phyloP scores from a whole-genome alignment of 2,329 filamentous ascomycete species.

The Cryoendolithus antarcticus region DNA sequence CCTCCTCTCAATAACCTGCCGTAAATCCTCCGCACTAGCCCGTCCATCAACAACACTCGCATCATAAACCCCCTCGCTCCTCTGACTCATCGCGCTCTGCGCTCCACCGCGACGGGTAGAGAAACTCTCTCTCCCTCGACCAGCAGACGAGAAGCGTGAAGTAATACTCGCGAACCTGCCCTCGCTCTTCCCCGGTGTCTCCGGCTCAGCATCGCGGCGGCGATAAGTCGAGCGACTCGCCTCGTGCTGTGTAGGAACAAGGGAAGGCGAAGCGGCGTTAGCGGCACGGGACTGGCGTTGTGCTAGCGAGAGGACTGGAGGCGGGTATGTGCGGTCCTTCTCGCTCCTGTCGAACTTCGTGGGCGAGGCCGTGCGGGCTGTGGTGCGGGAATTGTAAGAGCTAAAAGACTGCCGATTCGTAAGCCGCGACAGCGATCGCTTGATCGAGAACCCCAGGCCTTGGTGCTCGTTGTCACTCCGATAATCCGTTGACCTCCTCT shows the following conservation, averaged over 20 bases:
- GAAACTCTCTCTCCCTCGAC: not conserved
- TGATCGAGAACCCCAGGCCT: conserved; percentile 27
- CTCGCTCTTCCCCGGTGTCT: not conserved
- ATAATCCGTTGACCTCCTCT: not conserved
- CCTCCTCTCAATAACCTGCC: conserved; percentile 64
- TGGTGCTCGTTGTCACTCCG: conserved; percentile 16
- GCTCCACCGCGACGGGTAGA: conserved; percentile 33
- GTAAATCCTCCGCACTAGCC: conserved; percentile 66
- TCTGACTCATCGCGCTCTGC: conserved; percentile 21
- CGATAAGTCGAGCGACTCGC: conserved; percentile 1
- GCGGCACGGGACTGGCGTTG: conserved; percentile 1
- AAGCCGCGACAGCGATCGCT: conserved; percentile 39
- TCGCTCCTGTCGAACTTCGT: conserved; percentile 1
- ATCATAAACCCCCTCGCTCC: conserved; percentile 30
- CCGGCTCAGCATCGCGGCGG: not conserved
- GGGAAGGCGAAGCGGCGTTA: conserved; percentile 1
- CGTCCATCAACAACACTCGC: conserved; percentile 39
- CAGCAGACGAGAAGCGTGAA: conserved; percentile 33
- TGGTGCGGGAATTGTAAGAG: conserved; percentile 22
- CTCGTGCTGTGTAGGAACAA: conserved; percentile 3
- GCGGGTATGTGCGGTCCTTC: conserved; percentile 20
- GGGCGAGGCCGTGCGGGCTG: conserved; percentile 22
- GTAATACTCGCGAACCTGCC: conserved; percentile 3
- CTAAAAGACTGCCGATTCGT: conserved; percentile 39
- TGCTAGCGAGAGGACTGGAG: conserved; percentile 19